Evolutionary conservation across 495 filamentous ascomycete species (phyloP), one percentile per base, ranked within the genome.

Genomic region (Tuber borchii): DNA sequence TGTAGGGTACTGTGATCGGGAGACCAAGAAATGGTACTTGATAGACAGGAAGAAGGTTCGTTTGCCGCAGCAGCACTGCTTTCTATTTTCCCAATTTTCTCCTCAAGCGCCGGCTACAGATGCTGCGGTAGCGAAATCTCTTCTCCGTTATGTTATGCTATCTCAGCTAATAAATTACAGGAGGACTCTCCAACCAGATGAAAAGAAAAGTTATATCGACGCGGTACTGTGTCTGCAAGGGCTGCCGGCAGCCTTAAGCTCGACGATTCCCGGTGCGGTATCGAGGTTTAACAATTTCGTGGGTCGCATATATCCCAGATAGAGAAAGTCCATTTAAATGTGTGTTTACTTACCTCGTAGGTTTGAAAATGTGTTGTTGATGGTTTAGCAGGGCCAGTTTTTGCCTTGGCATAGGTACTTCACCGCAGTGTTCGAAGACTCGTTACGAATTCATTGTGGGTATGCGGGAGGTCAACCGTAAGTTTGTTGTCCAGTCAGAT

Each of bases 271-370:
- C 72, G 86, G 81, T 84, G 87, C 72, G 84, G 85, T 26, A 84
- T 82, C 80, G 84, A 85, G 89, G 19, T 91, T 88, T 77, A 91
- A 93, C 84, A 91, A 93, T 82, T 93, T 93, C 77, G 85, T 90
- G 56, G 22, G 51, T 87, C 87, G 9, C 91, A 93, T 83, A 91
- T 93, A 83, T 88, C 89, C 75, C 88, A 91, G 78, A 90, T 90
- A 16, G 78, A 86, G 40, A 76, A 78, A 6, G 91, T 92, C 72
- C 91, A 93, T 78, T 87, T 85, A 71, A 77, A 78, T 26, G 74
- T 75, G 82, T 90, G 92, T 82, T 88, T 89, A 76, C 88, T 90
- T 80, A 89, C 90, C 5, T 75, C 85, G 34, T 73, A 77, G 5
- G 90, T 91, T 74, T 90, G 92, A 79, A 87, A 84, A 74, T 87